Conservation (phyloP, 495 filamentous ascomycete species). For the Penicillium coffeae region DNA sequence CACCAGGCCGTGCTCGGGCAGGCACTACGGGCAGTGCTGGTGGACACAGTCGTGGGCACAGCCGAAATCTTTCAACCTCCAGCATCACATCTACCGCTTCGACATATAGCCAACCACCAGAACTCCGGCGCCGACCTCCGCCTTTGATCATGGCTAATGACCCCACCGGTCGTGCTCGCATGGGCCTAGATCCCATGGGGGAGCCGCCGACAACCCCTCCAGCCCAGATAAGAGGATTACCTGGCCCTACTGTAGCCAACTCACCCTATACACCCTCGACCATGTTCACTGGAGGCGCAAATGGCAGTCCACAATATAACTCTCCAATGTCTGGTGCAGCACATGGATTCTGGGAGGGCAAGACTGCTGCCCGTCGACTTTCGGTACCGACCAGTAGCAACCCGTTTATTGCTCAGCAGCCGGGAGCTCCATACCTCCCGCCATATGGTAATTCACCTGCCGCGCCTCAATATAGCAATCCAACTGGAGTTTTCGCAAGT, state of each 20-base stretch:
- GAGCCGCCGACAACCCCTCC: slow-evolving; percentile 48
- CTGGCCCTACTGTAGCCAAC: slow-evolving; percentile 60
- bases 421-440: slow-evolving; percentile 49
- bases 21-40: slow-evolving; percentile 67
- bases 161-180: slow-evolving; percentile 48
- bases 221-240: slow-evolving; percentile 37
- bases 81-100: slow-evolving; percentile 77
- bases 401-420: slow-evolving; percentile 70
- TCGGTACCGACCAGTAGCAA: slow-evolving; percentile 76
- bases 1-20: slow-evolving; percentile 67
- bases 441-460: slow-evolving; percentile 48
- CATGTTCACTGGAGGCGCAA: slow-evolving; percentile 65
- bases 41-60: slow-evolving; percentile 69
- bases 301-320: slow-evolving; percentile 67
- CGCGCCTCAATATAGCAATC: slow-evolving; percentile 51
- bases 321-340: slow-evolving; percentile 67
- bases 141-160: slow-evolving; percentile 83
- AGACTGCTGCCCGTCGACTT: slow-evolving; percentile 68
- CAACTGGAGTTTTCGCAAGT: slow-evolving; percentile 60
- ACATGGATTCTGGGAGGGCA: slow-evolving; percentile 66
- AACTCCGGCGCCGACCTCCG: slow-evolving; percentile 68
- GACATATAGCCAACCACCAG: slow-evolving; percentile 56
- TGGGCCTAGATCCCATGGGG: slow-evolving; percentile 59
- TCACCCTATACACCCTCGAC: slow-evolving; percentile 52
- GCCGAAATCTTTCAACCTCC: slow-evolving; percentile 77